Evolutionary conservation across 257 asterid species (phyloP).

Genomic region (Lavandula angustifolia): DNA sequence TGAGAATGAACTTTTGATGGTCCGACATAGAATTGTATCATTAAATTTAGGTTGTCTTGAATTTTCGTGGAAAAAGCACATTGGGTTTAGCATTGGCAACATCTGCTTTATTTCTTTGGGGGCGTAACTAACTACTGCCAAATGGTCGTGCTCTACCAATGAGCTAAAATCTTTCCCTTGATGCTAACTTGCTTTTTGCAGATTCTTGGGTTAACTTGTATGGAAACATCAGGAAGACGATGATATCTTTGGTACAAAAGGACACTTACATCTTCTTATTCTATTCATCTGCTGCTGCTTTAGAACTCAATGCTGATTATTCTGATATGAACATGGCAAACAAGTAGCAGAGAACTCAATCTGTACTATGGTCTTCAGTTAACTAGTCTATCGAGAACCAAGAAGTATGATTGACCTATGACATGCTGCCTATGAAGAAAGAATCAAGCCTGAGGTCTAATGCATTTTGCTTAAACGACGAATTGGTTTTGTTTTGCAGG

Average conservation of each 20-base stretch:
- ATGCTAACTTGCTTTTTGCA: conserved; percentile 35
- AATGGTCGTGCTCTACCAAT: conserved; percentile 47
- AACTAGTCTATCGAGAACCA: too few species aligned
- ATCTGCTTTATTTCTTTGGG: conserved; percentile 85
- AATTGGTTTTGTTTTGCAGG: conserved; percentile 42
- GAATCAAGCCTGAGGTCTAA: conserved; percentile 41
- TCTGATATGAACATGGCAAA: too few species aligned
- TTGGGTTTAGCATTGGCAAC: conserved; percentile 93
- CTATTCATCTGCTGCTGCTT: neutral
- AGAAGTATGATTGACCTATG: too few species aligned
- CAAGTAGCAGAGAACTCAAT: too few species aligned
- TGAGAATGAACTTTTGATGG: neutral
- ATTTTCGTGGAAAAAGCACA: conserved; percentile 79
- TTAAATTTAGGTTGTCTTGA: conserved; percentile 57
- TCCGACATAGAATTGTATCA: conserved; percentile 13
- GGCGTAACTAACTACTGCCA: conserved; percentile 75
- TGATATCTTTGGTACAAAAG: conserved; percentile 77
- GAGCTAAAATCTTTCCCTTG: neutral
- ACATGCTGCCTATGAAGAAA: too few species aligned
- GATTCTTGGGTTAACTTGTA: conserved; percentile 89
- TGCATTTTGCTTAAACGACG: too few species aligned
- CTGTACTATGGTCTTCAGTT: too few species aligned
- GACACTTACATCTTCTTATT: neutral
- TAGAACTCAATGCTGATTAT: too few species aligned
- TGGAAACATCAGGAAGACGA: conserved; percentile 88